Percentiles rank a stretch among this genome's conserved stretches.
phyloP scores from a whole-genome alignment of 768 basidiomycete species.

The Boletellus sp. region DNA sequence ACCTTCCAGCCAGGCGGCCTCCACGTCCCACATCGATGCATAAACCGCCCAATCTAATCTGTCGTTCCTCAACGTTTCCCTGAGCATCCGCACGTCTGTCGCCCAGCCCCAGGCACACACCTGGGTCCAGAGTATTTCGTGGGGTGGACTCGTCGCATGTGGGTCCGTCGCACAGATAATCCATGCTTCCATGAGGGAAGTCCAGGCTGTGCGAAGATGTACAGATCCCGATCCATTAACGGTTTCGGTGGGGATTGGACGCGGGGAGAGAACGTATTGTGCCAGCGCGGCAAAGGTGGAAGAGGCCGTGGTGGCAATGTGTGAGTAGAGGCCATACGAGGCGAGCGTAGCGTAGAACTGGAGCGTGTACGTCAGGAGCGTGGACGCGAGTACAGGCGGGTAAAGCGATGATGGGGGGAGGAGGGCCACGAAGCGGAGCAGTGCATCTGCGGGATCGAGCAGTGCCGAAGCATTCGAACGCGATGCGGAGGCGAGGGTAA shows the following conservation, averaged over 20 bases:
- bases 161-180: conserved; percentile 84
- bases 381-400: conserved; percentile 32
- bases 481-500: conserved; percentile 57
- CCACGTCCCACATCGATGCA: conserved; percentile 35
- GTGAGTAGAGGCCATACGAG: conserved; percentile 74
- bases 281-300: conserved; percentile 53
- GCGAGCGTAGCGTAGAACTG: conserved; percentile 63
- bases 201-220: conserved; percentile 48
- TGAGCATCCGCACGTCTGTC: conserved; percentile 46
- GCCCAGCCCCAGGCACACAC: conserved; percentile 77
- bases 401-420: conserved; percentile 48
- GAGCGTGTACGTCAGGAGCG: conserved; percentile 56
- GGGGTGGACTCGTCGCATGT: conserved; percentile 79
- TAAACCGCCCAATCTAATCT: conserved; percentile 30
- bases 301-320: conserved; percentile 58
- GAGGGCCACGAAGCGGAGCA: conserved; percentile 67
- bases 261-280: conserved; percentile 40
- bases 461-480: conserved; percentile 62
- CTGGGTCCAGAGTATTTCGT: conserved; percentile 90
- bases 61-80: conserved; percentile 31
- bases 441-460: conserved; percentile 53
- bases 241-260: conserved; percentile 17
- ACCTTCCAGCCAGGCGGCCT: conserved; percentile 75
- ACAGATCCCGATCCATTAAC: neutral
- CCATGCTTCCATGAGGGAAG: conserved; percentile 65